phyloP scores from a whole-genome alignment of 345 rosid genomes.

The Citrus sp. region DNA sequence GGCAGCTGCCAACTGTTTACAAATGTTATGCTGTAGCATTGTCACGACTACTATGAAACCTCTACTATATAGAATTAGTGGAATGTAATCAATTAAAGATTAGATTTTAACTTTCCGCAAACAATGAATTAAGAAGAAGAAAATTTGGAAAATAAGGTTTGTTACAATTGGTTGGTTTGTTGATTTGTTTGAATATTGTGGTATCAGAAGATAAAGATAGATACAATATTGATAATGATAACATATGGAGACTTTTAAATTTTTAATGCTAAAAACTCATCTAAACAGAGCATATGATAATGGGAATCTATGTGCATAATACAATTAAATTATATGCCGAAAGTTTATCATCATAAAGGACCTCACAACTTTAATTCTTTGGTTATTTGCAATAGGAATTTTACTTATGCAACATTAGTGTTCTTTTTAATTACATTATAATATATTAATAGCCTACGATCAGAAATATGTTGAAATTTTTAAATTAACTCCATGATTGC shows the following conservation, averaged over 20 bases:
- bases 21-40: background rate
- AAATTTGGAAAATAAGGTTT: background rate
- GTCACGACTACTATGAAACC: background rate
- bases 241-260: background rate
- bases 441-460: too few species aligned
- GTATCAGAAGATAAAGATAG: background rate
- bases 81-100: constrained; percentile 17
- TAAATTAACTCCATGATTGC: too few species aligned
- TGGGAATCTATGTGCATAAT: too few species aligned
- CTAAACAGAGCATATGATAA: too few species aligned
- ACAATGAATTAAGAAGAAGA: constrained; percentile 11
- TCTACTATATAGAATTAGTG: constrained; percentile 8
- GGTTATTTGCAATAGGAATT: too few species aligned
- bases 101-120: constrained; percentile 9
- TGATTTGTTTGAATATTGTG: background rate
- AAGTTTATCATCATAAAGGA: background rate
- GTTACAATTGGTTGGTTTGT: background rate
- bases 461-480: too few species aligned
- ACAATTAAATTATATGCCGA: background rate
- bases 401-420: too few species aligned
- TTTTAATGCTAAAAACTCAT: too few species aligned
- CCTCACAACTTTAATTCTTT: too few species aligned
- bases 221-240: background rate
- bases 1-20: background rate
- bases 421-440: too few species aligned